These are phyloP conservation scores for Astrocystis sublimbata DNA, from an alignment of 495 filamentous ascomycete genomes.

Conservation along the genomic window DNA sequence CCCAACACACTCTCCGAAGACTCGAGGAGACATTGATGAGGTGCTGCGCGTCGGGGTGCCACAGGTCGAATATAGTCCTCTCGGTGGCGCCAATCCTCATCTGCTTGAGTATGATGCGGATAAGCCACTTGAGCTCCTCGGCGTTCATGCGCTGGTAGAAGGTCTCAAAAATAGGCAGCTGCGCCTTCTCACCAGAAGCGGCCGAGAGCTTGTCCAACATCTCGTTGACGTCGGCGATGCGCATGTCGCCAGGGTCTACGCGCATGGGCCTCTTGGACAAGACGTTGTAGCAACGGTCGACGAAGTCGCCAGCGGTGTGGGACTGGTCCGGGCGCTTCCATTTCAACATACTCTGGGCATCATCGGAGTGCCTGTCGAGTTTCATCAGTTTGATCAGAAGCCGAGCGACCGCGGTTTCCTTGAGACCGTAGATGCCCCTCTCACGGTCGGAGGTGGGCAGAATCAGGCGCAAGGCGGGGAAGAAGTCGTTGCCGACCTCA, in stretches of 20 bases:
- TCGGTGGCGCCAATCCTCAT: slow-evolving; percentile 99
- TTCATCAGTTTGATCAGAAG: slow-evolving; percentile 88
- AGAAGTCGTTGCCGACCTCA: slow-evolving; percentile 88
- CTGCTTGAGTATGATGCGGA: slow-evolving; percentile 90
- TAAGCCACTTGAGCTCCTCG: slow-evolving; percentile 89
- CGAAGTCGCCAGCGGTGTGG: slow-evolving; percentile 77
- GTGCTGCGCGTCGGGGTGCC: slow-evolving; percentile 91
- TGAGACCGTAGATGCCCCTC: slow-evolving; percentile 89
- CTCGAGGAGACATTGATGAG: slow-evolving; percentile 91
- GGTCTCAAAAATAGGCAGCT: slow-evolving; percentile 72
- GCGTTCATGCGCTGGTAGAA: slow-evolving; percentile 94
- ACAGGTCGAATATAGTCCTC: slow-evolving; percentile 84
- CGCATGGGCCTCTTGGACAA: slow-evolving; percentile 82
- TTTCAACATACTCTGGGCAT: slow-evolving; percentile 80
- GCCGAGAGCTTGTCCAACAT: slow-evolving; percentile 77
- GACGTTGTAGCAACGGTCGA: slow-evolving; percentile 81
- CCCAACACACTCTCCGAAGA: slow-evolving; percentile 91
- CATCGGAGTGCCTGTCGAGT: slow-evolving; percentile 87
- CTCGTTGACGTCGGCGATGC: slow-evolving; percentile 85
- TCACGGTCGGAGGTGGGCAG: slow-evolving; percentile 93
- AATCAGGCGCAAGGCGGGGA: slow-evolving; percentile 89
- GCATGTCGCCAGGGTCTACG: slow-evolving; percentile 71
- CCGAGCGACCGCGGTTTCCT: slow-evolving; percentile 88
- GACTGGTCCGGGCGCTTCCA: slow-evolving; percentile 87
- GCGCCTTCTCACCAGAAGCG: slow-evolving; percentile 76